phyloP scores from a whole-genome alignment of 2,329 filamentous ascomycete genomes.

The Coniochaeta pulveracea region DNA sequence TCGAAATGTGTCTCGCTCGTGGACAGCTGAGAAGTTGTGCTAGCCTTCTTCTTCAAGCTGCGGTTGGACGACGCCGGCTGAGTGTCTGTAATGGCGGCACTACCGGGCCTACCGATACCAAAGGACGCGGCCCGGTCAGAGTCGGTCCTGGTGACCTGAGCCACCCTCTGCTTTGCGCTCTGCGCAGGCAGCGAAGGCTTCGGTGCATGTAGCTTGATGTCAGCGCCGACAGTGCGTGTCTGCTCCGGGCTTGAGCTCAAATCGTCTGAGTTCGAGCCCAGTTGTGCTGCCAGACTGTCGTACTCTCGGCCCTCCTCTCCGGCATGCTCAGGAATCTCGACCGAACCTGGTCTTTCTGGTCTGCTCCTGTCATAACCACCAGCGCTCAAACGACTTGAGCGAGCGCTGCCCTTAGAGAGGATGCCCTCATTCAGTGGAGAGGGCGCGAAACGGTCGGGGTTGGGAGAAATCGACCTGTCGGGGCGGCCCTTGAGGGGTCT shows the following conservation, averaged over 20 bases:
- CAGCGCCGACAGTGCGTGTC: constrained; percentile 66
- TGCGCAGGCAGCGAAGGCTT: constrained; percentile 73
- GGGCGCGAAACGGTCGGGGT: constrained; percentile 67
- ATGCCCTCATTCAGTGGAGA: constrained; percentile 72
- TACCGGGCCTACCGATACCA: constrained; percentile 61
- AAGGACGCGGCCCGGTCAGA: constrained; percentile 78
- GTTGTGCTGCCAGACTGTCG: constrained; percentile 43
- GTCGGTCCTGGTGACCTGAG: constrained; percentile 79
- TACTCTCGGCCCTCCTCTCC: constrained; percentile 90
- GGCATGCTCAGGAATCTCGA: constrained; percentile 64
- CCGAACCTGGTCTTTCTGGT: constrained; percentile 58
- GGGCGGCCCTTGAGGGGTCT: constrained; percentile 58
- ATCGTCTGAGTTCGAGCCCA: constrained; percentile 26
- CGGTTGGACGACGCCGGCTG: constrained; percentile 29
- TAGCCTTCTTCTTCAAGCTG: constrained; percentile 53
- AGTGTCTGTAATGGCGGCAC: constrained; percentile 43
- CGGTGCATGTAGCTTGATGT: constrained; percentile 80
- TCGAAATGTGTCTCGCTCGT: constrained; percentile 40
- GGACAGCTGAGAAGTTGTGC: constrained; percentile 37
- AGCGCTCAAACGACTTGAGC: constrained; percentile 15
- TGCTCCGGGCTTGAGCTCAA: constrained; percentile 47
- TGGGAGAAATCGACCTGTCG: constrained; percentile 68
- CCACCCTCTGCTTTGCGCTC: constrained; percentile 74
- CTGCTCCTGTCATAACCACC: constrained; percentile 25
- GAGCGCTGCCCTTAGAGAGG: constrained; percentile 36